Conservation (phyloP, 2,329 filamentous ascomycete species). For the Proliferodiscus dingleyae region DNA sequence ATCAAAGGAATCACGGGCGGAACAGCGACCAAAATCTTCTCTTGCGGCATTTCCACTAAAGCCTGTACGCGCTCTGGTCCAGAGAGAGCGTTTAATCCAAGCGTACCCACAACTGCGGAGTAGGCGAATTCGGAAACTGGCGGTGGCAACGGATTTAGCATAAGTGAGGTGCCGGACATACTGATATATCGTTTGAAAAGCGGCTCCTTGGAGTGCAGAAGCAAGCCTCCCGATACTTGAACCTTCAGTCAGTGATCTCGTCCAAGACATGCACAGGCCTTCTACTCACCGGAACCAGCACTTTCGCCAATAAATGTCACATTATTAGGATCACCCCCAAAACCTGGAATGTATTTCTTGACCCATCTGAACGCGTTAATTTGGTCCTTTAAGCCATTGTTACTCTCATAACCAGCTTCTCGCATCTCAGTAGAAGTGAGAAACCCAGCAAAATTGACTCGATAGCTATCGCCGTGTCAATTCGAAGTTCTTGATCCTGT, state of each 20-base stretch:
- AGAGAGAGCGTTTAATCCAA: constrained; percentile 35
- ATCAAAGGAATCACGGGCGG: constrained; percentile 32
- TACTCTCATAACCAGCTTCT: constrained; percentile 37
- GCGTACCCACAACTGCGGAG: constrained; percentile 33
- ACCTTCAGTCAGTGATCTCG: no score
- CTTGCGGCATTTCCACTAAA: constrained; percentile 36
- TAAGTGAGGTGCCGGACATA: constrained; percentile 41
- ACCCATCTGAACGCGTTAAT: constrained; percentile 28
- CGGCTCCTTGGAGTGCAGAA: constrained; percentile 33
- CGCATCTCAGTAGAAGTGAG: constrained; percentile 44
- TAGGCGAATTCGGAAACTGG: constrained; percentile 39
- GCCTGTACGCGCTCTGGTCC: constrained; percentile 38
- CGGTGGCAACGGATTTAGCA: constrained; percentile 37
- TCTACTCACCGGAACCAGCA: constrained; percentile 39
- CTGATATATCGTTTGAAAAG: constrained; percentile 39
- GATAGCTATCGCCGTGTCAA: constrained; percentile 37
- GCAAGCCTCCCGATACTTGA: constrained; percentile 30
- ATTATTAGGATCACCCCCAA: constrained; percentile 29
- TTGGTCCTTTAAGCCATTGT: constrained; percentile 40
- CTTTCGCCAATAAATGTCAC: constrained; percentile 41
- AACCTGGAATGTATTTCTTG: constrained; percentile 26
- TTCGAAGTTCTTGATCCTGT: no score
- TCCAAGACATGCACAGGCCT: no score
- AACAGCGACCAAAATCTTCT: constrained; percentile 38
- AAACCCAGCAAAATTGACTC: constrained; percentile 39